phyloP scores from a whole-genome alignment of 75 land plant species.

The Picea glauca region DNA sequence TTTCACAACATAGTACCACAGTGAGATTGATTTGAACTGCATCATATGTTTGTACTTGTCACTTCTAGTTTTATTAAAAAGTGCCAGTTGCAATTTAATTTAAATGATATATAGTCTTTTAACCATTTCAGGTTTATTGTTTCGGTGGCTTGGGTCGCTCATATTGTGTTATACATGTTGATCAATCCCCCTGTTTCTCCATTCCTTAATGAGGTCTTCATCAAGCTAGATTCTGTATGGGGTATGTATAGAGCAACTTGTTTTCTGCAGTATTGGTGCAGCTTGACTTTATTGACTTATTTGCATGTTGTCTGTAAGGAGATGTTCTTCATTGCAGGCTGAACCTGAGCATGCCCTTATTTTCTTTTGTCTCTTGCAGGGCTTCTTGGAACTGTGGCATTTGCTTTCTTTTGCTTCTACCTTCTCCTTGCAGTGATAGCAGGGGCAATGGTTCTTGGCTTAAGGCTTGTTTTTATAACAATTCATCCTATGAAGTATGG shows the following conservation, averaged over 20 bases:
- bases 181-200: conserved; percentile 82
- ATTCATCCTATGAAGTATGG: conserved; percentile 98
- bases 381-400: conserved; percentile 92
- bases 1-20: not conserved
- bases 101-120: not conserved
- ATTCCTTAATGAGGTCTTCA: conserved; percentile 89
- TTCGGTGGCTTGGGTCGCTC: conserved; percentile 90
- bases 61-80: not conserved
- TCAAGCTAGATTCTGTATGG: conserved; percentile 90
- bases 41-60: not conserved
- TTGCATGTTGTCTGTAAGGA: not conserved
- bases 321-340: not conserved
- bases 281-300: not conserved
- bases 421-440: conserved; percentile 94
- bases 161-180: conserved; percentile 89
- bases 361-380: conserved; percentile 47
- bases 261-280: not conserved
- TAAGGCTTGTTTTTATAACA: conserved; percentile 85
- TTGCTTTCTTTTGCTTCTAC: conserved; percentile 94
- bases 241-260: conserved; percentile 38
- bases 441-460: conserved; percentile 94
- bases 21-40: not conserved
- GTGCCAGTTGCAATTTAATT: not conserved
- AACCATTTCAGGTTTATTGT: conserved; percentile 68
- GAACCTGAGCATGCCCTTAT: not conserved